These are phyloP conservation scores for Annulohypoxylon nitens DNA, from an alignment of 495 filamentous ascomycete species.

Conservation along the genomic window DNA sequence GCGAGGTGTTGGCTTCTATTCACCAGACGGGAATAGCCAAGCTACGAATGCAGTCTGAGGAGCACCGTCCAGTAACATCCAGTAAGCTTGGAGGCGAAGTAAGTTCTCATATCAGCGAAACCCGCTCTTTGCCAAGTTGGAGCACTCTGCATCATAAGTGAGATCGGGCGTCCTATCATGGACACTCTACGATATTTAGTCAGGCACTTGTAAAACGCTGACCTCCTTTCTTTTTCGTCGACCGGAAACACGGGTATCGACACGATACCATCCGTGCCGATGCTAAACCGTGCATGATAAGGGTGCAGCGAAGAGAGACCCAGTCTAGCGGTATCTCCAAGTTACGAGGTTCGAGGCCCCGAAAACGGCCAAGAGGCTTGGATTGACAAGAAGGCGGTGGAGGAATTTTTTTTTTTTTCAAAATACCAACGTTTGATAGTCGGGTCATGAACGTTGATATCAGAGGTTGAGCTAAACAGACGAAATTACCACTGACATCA, in stretches of 20 bases:
- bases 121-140: slow-evolving; percentile 23
- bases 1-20: slow-evolving; percentile 21
- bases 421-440: slow-evolving; percentile 13
- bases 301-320: slow-evolving; percentile 31
- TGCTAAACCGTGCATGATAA: slow-evolving; percentile 40
- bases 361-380: slow-evolving; percentile 37
- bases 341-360: slow-evolving; percentile 36
- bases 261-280: slow-evolving; percentile 38
- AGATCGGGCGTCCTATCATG: slow-evolving; percentile 33
- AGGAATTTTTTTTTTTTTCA: slow-evolving; percentile 11
- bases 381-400: slow-evolving; percentile 33
- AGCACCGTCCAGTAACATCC: slow-evolving; percentile 9
- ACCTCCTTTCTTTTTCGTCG: slow-evolving; percentile 41
- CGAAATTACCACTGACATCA: slow-evolving; percentile 15
- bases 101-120: slow-evolving; percentile 32
- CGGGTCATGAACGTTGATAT: slow-evolving; percentile 11
- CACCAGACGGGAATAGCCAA: slow-evolving; percentile 30
- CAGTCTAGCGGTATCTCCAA: slow-evolving; percentile 30
- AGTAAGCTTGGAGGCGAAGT: slow-evolving; percentile 32
- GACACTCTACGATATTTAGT: slow-evolving; percentile 42
- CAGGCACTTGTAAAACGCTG: slow-evolving; percentile 43
- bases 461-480: slow-evolving; percentile 12
- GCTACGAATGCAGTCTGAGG: slow-evolving; percentile 29
- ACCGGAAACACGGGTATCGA: slow-evolving; percentile 38
- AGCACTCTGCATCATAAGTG: slow-evolving; percentile 36